Base-by-base conservation (phyloP, 23 red algal genomes). In the Gracilaria gracilis region DNA sequence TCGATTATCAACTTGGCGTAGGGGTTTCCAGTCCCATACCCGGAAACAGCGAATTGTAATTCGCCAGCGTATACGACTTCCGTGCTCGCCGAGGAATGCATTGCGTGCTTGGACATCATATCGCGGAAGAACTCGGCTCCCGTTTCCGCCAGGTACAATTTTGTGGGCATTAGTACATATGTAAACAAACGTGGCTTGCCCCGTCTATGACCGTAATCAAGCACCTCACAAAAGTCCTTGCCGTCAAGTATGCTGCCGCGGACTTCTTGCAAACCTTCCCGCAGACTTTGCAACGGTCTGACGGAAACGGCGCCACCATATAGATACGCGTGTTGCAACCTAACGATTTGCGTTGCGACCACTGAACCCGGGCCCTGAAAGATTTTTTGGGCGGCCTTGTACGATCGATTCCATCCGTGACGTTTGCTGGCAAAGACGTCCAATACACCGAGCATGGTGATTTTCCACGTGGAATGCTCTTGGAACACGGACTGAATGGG, bases 51-150 rank as follows among this genome's bases (percentile, higher is more conserved):
- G 57, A 93, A 84, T 64, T 84, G 78, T 5, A 93, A 67, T 50
- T 93, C 90, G 1, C 90, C 90, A 19, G 90, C 80, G 66, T 93
- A 93, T 19, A 93, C 90, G 13, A 93, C 90, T 39, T 93, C 90
- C 1, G 80, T 38, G 29, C 79, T 67, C 19, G 79, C 90, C 27
- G 80, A 84, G 34, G 38, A 79, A 47, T 93, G 90, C 69, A 93
- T 85, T 8, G 90, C 90, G 35, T 93, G 90, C 50, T 93, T 93
- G 8, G 80, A 85, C 79, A 79, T 84, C 69, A 85, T 85, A 62
- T 93, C 81, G 44, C 54, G 50, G 40, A 93, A 93, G 67, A 93
- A 93, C 66, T 84, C 72, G 29, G 90, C 90, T 17, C 90, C 90
- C 49, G 90, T 93, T 55, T 93, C 90, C 21, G 90, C 80, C 67